These are phyloP conservation scores for Jaltomata sinuosa DNA, from an alignment of 257 asterid genomes.

Conservation along the genomic window DNA sequence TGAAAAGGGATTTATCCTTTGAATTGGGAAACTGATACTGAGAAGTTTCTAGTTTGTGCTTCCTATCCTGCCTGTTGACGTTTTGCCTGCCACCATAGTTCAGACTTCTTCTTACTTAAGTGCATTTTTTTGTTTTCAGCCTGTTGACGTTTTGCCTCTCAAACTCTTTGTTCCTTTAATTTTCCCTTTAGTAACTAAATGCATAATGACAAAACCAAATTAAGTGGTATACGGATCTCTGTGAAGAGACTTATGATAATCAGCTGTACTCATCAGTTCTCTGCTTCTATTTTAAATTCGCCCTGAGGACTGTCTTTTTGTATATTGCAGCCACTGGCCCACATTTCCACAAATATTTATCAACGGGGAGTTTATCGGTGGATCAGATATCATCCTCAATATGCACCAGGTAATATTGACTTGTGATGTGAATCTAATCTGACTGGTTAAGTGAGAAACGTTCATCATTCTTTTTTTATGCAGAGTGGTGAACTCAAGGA, in stretches of 20 bases:
- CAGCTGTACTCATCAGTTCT: neutral
- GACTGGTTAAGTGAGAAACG: neutral
- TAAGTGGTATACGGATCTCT: neutral
- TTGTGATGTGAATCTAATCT: neutral
- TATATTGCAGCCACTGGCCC: constrained; percentile 82
- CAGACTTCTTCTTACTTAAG: no score
- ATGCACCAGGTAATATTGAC: constrained; percentile 74
- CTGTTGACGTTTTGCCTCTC: neutral
- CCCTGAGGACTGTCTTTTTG: neutral
- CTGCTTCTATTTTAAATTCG: neutral
- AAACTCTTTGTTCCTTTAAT: neutral
- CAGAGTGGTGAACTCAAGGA: constrained; percentile 79
- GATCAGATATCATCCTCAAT: constrained; percentile 89
- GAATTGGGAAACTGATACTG: neutral
- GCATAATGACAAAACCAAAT: neutral
- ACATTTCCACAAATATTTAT: constrained; percentile 95
- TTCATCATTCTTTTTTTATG: constrained; percentile 13
- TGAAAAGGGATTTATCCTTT: neutral
- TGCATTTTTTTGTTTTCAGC: no score
- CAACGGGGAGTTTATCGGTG: constrained; percentile 89
- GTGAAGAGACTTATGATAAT: neutral
- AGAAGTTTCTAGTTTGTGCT: neutral
- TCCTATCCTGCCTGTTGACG: neutral
- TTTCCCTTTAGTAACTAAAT: neutral
- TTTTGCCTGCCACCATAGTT: neutral